Evolutionary conservation across 805 yeast species (phyloP), one percentile per base, ranked within the genome.

Genomic region (Cyberlindnera mycetangii): DNA sequence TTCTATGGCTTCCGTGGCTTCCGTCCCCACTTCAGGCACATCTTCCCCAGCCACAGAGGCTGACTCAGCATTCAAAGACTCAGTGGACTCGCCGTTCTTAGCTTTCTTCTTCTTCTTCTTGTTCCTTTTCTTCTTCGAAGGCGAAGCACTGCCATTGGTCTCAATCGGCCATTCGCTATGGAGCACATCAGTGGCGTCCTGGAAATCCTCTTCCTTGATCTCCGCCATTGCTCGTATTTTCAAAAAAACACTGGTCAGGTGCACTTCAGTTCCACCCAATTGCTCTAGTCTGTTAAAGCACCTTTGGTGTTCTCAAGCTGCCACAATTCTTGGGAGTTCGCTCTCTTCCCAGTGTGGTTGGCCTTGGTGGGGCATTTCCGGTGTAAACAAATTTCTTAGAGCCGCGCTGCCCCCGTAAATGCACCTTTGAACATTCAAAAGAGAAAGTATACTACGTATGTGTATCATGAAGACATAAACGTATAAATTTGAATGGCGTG

Each of bases 41-140:
- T 22, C 25, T 22, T 22, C 25, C n/a, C n/a, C n/a, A n/a, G n/a
- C n/a, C 14, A 35, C 25, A 6, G 39, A 31, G 17, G 32, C 40
- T 12, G 16, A 17, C 25, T 28, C 32, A 32, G 15, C 30, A 15
- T 47, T 35, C 22, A 17, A n/a, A n/a, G n/a, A n/a, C n/a, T 22
- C 25, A 22, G 25, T 10, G 25, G 25, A 22, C 10, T 7, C 38
- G 30, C 21, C 33, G 19, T 37, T 34, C 31, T 36, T 44, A 31
- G 41, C 42, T 32, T 47, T 50, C 38, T 50, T 50, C 28, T 40
- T 47, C 37, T 50, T 50, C 40, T 40, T 50, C 44, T 47, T 44
- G 41, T 34, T 47, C 33, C 37, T 32, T 15, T 42, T 18, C 14
- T 27, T 20, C 37, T 4, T 34, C 37, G n/a, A n/a, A n/a, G n/a